These are phyloP conservation scores for Xylariaceae sp. DNA, from an alignment of 2,329 filamentous ascomycete species.

Conservation along the genomic window DNA sequence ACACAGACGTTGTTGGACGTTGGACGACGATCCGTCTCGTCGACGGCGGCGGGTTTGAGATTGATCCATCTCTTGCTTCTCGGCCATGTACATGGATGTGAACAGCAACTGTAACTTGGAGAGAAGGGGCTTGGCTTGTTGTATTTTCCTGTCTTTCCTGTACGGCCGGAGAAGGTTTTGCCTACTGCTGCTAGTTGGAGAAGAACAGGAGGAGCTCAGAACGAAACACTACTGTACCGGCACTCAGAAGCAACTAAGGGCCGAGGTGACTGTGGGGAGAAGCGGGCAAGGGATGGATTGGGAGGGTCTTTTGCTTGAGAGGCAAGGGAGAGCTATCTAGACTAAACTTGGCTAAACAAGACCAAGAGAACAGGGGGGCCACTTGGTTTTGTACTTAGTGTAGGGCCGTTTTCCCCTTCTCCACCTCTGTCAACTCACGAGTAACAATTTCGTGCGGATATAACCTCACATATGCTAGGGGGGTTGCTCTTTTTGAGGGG, in stretches of 20 bases:
- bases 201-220: conserved; percentile 29
- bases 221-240: conserved; percentile 12
- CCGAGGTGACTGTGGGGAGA: conserved; percentile 28
- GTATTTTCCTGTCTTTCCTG: conserved; percentile 3
- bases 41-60: conserved; percentile 40
- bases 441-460: conserved; percentile 30
- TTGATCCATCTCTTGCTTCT: conserved; percentile 41
- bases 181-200: conserved; percentile 22
- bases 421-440: conserved; percentile 26
- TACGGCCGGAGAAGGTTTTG: conserved; percentile 27
- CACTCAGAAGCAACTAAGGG: conserved; percentile 20
- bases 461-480: conserved; percentile 31
- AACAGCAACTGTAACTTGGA: conserved; percentile 10
- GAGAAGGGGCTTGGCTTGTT: conserved; percentile 30
- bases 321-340: conserved; percentile 31
- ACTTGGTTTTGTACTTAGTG: conserved; percentile 41
- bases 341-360: conserved; percentile 33
- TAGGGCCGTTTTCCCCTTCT: conserved; percentile 31
- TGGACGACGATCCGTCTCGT: conserved; percentile 41
- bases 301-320: conserved; percentile 23
- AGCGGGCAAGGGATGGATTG: conserved; percentile 23
- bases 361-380: conserved; percentile 35
- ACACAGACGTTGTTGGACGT: conserved; percentile 44
- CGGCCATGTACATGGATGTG: conserved; percentile 33
- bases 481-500: conserved; percentile 29